Base-by-base conservation (phyloP, 345 rosid genomes). In the Hypericum perforatum region DNA sequence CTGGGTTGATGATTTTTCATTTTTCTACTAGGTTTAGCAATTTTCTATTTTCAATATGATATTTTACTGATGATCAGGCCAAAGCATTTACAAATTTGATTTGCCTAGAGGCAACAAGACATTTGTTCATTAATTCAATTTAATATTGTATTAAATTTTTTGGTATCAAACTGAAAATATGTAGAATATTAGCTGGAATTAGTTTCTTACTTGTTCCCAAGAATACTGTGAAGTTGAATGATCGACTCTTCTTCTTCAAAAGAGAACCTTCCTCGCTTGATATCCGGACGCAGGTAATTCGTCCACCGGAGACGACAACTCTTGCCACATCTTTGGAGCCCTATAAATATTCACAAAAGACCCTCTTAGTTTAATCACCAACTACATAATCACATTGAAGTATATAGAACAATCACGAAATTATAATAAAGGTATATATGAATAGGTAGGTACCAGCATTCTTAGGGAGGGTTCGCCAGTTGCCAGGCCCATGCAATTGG, bases 291-390 rank as follows among this genome's bases (percentile, higher is more conserved):
- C 67, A 89, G 72, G 69, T 89, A 89, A 51, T 89, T 89, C 1
- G 87, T 79, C 97, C 95, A 85, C 0, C 97, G 79, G 42, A 89
- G 95, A 12, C 95, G 62, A 55, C 95, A 89, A 52, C 97, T 89
- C 71, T 89, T 89, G 37, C 97, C 97, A 49, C 95, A 89, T 63
- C 97, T 79, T 60, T 67, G 63, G 11, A 74, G 56, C 12, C 74
- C 78, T 73, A 57, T 57, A 65, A 52, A 2, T 2, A 14, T 10
- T 11, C 37, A 3, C 14, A 12, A 36, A 7, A 0, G 0, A 48
- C 14, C 44, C 40, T 7, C 7, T 2, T 22, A 22, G 32, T 4
- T 22, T 22, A 22, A 22, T 1, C 32, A 4, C 12, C 6, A 8
- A 29, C 10, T 5, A 14, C 6, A 39, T 36, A 32, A 8, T 9